phyloP scores from a whole-genome alignment of 140 eudicot genomes.

The Erigeron philadelphicus region DNA sequence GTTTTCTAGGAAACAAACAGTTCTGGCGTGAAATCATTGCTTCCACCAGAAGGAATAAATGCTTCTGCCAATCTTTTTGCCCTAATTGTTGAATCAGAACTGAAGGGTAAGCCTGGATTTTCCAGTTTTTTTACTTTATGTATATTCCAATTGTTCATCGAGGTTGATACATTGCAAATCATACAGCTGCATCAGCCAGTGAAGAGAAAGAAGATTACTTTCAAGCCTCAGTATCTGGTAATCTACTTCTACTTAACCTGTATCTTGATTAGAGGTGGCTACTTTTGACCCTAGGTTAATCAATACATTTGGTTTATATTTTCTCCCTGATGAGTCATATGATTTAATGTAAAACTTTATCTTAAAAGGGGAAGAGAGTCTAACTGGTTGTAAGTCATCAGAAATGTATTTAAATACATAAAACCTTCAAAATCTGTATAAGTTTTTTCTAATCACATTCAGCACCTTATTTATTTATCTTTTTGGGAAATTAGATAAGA shows the following conservation, averaged over 20 bases:
- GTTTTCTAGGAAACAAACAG: slow-evolving; percentile 53
- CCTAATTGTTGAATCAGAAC: slow-evolving; percentile 78
- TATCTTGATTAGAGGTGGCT: slow-evolving; percentile 12
- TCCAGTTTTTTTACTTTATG: background rate
- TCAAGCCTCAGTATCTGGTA: slow-evolving; percentile 81
- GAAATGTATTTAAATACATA: background rate
- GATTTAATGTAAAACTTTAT: background rate
- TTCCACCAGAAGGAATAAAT: slow-evolving; percentile 75
- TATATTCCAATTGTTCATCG: background rate
- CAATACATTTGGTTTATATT: background rate
- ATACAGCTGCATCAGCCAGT: slow-evolving; percentile 70
- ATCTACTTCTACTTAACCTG: slow-evolving; percentile 16
- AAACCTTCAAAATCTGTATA: slow-evolving; percentile 5
- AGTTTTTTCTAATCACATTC: background rate
- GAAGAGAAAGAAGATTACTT: slow-evolving; percentile 73
- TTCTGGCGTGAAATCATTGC: slow-evolving; percentile 37
- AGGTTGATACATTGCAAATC: slow-evolving; percentile 16
- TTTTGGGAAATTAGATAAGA: background rate
- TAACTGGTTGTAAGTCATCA: background rate
- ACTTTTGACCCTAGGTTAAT: slow-evolving; percentile 10
- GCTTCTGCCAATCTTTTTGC: slow-evolving; percentile 78
- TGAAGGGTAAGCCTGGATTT: slow-evolving; percentile 56
- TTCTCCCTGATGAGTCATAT: slow-evolving; percentile 1
- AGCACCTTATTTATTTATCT: background rate
- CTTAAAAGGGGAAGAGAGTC: background rate